Base-by-base conservation (phyloP, 148 eudicot genomes). In the Camellia granthamiana region DNA sequence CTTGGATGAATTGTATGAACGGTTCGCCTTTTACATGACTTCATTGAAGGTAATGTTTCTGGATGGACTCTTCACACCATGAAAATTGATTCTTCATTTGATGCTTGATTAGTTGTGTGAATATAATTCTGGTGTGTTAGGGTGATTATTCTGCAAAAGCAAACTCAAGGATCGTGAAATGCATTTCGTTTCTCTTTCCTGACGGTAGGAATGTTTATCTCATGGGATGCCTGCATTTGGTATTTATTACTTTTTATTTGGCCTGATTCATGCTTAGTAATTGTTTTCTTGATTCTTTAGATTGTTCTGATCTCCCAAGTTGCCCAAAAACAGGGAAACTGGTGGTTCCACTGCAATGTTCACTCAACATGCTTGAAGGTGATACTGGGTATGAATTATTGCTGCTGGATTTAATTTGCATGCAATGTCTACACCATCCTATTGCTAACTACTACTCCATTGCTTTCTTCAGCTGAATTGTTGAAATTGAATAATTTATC, bases 331-430 rank as follows among this genome's bases (percentile, higher is more conserved):
- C 82, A 71, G 84, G 64, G 85, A 88, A 84, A 58, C 82, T 96
- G 77, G 89, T 85, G 65, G 83, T 90, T 74, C 90, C 90, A 52
- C 88, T 96, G 82, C 88, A 83, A 44, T 96, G 92, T 85, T 96
- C 99, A 62, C 90, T 92, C 65, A 93, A 96, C 89, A 91, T 93
- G 95, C 93, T 96, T 84, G 97, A 90, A 89, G 98, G 99, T 73
- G 99, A 96, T 80, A 93, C 98, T 7, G 99, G 99, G 99, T 96
- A 92, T 79, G 85, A 41, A 49, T 12, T 23, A 23, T 67, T 75
- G n/a, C 43, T 47, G 15, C 3, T 68, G 61, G 9, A 14, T 10
- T 81, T 30, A 61, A 46, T 60, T 5, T 77, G 61, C 61, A 51
- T 54, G 2, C 15, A 41, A 46, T 54, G 38, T 44, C 11, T 19